Conservation (phyloP, 768 basidiomycete genomes). For the Tricholoma matsutake region DNA sequence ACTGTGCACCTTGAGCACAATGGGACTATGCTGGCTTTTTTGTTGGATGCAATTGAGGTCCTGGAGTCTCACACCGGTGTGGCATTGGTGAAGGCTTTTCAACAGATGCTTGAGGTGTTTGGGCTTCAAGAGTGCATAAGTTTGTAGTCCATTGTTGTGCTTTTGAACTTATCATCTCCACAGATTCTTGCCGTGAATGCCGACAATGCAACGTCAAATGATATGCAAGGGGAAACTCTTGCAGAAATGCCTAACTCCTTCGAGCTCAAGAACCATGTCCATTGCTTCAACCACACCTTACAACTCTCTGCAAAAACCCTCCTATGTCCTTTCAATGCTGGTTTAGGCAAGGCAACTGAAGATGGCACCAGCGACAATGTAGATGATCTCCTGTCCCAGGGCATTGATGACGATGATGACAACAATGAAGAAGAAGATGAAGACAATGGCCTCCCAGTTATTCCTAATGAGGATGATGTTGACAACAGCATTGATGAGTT, state of each 20-base stretch:
- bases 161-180: not conserved
- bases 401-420: not conserved
- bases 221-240: not conserved
- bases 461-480: not conserved
- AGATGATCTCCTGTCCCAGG: constrained; percentile 4
- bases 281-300: not conserved
- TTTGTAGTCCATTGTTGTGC: constrained; percentile 1
- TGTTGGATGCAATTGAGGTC: constrained; percentile 31
- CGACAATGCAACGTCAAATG: too few species aligned
- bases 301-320: not conserved
- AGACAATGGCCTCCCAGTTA: too few species aligned
- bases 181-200: constrained; percentile 17
- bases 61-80: constrained; percentile 24
- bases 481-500: constrained; percentile 2
- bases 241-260: not conserved
- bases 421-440: too few species aligned
- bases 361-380: not conserved
- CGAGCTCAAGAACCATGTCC: not conserved
- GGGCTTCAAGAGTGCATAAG: too few species aligned
- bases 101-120: constrained; percentile 12
- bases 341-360: not conserved
- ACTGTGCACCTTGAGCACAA: constrained; percentile 23
- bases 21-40: too few species aligned
- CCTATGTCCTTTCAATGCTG: constrained; percentile 25
- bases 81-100: constrained; percentile 18